Conservation (phyloP, 2,329 filamentous ascomycete species). For the Boeremia exigua region DNA sequence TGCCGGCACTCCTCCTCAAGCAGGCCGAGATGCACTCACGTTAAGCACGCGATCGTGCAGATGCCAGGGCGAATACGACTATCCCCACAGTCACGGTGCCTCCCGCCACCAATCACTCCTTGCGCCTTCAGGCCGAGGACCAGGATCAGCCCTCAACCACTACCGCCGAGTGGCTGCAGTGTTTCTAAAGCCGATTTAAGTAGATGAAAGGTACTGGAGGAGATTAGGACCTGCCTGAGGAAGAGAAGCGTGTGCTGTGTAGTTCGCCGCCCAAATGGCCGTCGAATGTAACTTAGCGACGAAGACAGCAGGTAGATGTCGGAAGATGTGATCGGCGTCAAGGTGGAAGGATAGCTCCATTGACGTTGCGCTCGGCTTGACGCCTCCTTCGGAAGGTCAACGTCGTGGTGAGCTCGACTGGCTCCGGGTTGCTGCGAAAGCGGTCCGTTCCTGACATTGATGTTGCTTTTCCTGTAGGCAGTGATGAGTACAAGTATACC, state of each 20-base stretch:
- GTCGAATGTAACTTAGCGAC: constrained; percentile 3
- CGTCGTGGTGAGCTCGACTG: background rate
- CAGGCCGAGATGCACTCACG: background rate
- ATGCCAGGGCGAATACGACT: constrained; percentile 1
- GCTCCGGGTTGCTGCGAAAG: constrained; percentile 3
- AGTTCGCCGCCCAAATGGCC: background rate
- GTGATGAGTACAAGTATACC: constrained; percentile 9
- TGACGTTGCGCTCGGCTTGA: constrained; percentile 1
- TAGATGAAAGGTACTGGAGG: constrained; percentile 9
- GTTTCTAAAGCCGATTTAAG: background rate
- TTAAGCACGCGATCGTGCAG: constrained; percentile 9
- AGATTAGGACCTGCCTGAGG: constrained; percentile 11
- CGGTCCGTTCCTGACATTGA: background rate
- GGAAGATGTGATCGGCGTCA: background rate
- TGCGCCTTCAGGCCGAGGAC: background rate
- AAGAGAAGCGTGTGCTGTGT: constrained; percentile 11
- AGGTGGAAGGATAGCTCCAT: constrained; percentile 1
- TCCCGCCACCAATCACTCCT: constrained; percentile 17
- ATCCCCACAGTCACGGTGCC: constrained; percentile 2
- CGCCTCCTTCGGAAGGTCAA: constrained; percentile 15
- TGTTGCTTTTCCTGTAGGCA: background rate
- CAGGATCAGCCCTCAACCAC: constrained; percentile 1
- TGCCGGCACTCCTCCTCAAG: constrained; percentile 5
- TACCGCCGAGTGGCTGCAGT: constrained; percentile 1
- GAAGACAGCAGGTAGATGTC: constrained; percentile 10